These are phyloP conservation scores for Barnettozyma californica DNA, from an alignment of 805 yeast species.

Conservation along the genomic window DNA sequence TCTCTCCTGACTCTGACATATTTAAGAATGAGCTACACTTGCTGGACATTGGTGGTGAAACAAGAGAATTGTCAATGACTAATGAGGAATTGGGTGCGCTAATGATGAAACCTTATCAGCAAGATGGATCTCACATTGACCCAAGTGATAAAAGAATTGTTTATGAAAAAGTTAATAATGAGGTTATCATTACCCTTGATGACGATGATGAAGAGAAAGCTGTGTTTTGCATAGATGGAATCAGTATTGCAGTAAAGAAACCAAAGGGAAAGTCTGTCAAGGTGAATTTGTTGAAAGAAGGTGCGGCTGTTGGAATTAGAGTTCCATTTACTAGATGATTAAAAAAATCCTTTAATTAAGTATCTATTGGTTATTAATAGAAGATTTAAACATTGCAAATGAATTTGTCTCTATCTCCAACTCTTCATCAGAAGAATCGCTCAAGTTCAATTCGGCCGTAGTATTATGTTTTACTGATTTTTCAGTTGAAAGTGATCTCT, in stretches of 20 bases:
- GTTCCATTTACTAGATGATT: background rate
- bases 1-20: conserved; percentile 22
- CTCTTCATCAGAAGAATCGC: conserved; percentile 8
- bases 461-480: background rate
- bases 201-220: conserved; percentile 14
- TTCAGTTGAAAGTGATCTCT: background rate
- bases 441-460: background rate
- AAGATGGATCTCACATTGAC: conserved; percentile 14
- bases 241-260: conserved; percentile 9
- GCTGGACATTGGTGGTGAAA: conserved; percentile 12
- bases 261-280: conserved; percentile 20
- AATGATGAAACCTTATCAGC: conserved; percentile 16
- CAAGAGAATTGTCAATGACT: background rate
- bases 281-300: conserved; percentile 4
- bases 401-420: conserved; percentile 6
- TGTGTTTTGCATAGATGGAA: conserved; percentile 22
- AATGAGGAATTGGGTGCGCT: conserved; percentile 12
- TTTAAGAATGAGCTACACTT: conserved; percentile 14
- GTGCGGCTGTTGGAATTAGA: conserved; percentile 2
- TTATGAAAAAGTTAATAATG: conserved; percentile 9
- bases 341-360: background rate
- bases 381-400: conserved; percentile 8
- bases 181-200: conserved; percentile 8
- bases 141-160: conserved; percentile 2
- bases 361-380: background rate